Base-by-base conservation (phyloP, 2,329 filamentous ascomycete species). In the Furcasterigmium sp. region DNA sequence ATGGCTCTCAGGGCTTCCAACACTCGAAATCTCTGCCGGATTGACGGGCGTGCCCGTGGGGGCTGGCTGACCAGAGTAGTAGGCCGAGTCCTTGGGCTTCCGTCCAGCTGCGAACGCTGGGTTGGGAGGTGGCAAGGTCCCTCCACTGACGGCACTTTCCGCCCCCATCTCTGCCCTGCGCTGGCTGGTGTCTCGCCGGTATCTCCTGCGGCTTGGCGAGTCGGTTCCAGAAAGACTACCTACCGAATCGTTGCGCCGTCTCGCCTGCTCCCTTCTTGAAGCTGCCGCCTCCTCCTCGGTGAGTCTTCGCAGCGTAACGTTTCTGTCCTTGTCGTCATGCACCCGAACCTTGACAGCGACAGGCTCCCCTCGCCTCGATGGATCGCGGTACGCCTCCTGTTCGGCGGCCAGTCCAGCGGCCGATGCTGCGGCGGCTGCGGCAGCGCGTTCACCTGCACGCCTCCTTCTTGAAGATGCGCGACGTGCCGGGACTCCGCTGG, bases 321-420 rank as follows among this genome's bases (percentile, higher is more conserved):
- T 80, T 48, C 75, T 68, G 46, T 80, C 74, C 25, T 70, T 71
- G 52, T 84, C 78, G 50, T 80, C 75, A 49, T 81, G 74, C 37
- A 82, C 68, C 53, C 75, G 77, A 44, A 83, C 63, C 56, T 78
- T 80, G 45, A 83, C 73, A 53, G 75, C 78, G 25, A 79, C 68
- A 3, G 75, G 68, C 20, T 66, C 65, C 41, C 63, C 64, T 42
- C 66, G 68, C 19, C 62, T 61, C 25, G 68, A 60, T 25, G 68
- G 59, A 21, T 60, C 55, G 20, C 51, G 40, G 60, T 48, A 54
- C 23, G 62, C 58, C 30, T 73, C 70, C 51, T 77, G 70, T 51
- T 67, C 67, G 2, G 69, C 69, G 2, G 75, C 75, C 19, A 78
- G 56, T 11, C 60, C 62, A 13, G 67, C 68, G 32, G 74, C 73